Percentiles rank a stretch among this genome's conserved stretches.
Evolutionary conservation across 139 green algal species (phyloP).

Genomic region (Coelastrella sp.): DNA sequence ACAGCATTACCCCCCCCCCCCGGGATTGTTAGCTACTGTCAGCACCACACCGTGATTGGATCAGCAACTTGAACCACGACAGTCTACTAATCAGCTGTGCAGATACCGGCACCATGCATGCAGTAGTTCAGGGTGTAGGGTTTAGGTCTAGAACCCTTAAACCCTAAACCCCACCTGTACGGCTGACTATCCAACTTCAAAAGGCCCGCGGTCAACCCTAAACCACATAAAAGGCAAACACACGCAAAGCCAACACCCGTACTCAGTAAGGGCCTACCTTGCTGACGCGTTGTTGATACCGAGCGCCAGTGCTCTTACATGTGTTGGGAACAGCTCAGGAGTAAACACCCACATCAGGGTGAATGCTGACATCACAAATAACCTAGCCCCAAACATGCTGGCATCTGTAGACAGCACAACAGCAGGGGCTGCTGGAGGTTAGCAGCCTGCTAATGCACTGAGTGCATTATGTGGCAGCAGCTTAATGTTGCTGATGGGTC

Average conservation of each 20-base stretch:
- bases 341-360: constrained; percentile 82
- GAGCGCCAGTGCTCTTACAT: constrained; percentile 75
- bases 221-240: background rate
- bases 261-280: background rate
- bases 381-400: constrained; percentile 72
- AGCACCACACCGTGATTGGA: no score
- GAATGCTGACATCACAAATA: constrained; percentile 76
- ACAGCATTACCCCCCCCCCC: no score
- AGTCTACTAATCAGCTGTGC: no score
- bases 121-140: no score
- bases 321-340: constrained; percentile 86
- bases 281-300: constrained; percentile 76
- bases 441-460: no score
- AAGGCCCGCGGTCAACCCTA: background rate
- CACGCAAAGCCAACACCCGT: background rate
- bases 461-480: no score
- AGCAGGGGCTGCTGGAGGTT: background rate
- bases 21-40: no score
- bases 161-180: no score
- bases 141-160: no score
- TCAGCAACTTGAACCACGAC: no score
- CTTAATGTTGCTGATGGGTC: no score
- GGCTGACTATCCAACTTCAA: background rate
- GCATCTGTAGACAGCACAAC: background rate
- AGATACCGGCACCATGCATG: no score